Percentiles rank a stretch among this genome's conserved stretches.
These are phyloP conservation scores for Fusarium devonianum DNA, from an alignment of 2,329 filamentous ascomycete genomes.

Conservation along the genomic window DNA sequence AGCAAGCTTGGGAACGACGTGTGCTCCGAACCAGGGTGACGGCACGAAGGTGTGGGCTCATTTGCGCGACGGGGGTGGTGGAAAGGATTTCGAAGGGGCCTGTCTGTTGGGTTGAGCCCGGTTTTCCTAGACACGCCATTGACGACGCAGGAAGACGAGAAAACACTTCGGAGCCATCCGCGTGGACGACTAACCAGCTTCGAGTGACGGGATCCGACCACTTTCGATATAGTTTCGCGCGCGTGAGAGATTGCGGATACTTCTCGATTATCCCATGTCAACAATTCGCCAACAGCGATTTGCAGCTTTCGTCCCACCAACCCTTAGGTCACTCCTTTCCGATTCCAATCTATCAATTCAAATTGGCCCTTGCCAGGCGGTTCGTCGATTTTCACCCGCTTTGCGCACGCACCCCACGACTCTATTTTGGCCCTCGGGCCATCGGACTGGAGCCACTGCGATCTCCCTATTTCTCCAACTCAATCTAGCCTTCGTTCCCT, in stretches of 20 bases:
- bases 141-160: constrained; percentile 26
- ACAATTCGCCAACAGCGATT: constrained; percentile 17
- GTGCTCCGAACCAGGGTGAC: constrained; percentile 23
- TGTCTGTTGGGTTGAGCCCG: constrained; percentile 24
- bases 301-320: constrained; percentile 8
- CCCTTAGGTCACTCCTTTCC: constrained; percentile 10
- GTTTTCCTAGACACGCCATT: constrained; percentile 31
- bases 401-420: constrained; percentile 33
- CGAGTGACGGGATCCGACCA: constrained; percentile 11
- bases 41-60: constrained; percentile 35
- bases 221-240: constrained; percentile 2
- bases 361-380: constrained; percentile 12
- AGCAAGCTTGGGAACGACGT: constrained; percentile 15
- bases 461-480: constrained; percentile 25
- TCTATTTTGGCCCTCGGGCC: constrained; percentile 34
- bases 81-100: constrained; percentile 22
- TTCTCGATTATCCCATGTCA: constrained; percentile 3
- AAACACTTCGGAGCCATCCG: constrained; percentile 15
- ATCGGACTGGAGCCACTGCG: constrained; percentile 29
- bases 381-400: constrained; percentile 27
- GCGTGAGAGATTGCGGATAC: constrained; percentile 1
- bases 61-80: constrained; percentile 34
- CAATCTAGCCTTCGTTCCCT: constrained; percentile 14
- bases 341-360: constrained; percentile 19
- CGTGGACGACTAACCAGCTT: constrained; percentile 16